These are phyloP conservation scores for Rhodotorula mucilaginosa DNA, from an alignment of 1,284 basidiomycete genomes.

Conservation along the genomic window DNA sequence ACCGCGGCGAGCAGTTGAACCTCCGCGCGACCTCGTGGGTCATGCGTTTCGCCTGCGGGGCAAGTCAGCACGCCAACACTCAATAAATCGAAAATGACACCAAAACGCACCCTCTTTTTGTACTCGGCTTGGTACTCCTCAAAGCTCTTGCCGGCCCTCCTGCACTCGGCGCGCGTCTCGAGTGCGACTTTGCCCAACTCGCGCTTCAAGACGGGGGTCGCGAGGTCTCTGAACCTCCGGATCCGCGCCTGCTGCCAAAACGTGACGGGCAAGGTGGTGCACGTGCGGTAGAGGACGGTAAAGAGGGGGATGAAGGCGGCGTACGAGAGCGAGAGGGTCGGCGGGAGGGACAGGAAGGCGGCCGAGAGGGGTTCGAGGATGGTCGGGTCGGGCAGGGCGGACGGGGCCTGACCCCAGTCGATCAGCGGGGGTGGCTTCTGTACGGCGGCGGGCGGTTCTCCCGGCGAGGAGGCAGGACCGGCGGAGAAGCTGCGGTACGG, in stretches of 20 bases:
- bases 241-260: slow-evolving; percentile 73
- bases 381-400: slow-evolving; percentile 25
- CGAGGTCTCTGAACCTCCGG: slow-evolving; percentile 64
- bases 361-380: slow-evolving; percentile 35
- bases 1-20: slow-evolving; percentile 60
- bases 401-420: slow-evolving; percentile 19
- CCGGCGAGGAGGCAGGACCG: background rate
- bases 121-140: slow-evolving; percentile 51
- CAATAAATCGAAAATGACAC: background rate
- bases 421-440: slow-evolving; percentile 14
- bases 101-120: slow-evolving; percentile 48
- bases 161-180: slow-evolving; percentile 55
- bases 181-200: slow-evolving; percentile 54
- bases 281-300: slow-evolving; percentile 64
- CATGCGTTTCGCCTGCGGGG: slow-evolving; percentile 57
- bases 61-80: background rate
- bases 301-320: slow-evolving; percentile 72
- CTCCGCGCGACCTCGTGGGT: slow-evolving; percentile 61
- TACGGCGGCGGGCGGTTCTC: background rate
- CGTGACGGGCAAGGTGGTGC: slow-evolving; percentile 68
- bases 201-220: slow-evolving; percentile 63
- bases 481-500: slow-evolving; percentile 11
- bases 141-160: slow-evolving; percentile 60
- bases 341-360: slow-evolving; percentile 40
- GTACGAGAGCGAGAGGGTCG: slow-evolving; percentile 53